Conservation (phyloP, 2,329 filamentous ascomycete species). For the Xylaria sp. region DNA sequence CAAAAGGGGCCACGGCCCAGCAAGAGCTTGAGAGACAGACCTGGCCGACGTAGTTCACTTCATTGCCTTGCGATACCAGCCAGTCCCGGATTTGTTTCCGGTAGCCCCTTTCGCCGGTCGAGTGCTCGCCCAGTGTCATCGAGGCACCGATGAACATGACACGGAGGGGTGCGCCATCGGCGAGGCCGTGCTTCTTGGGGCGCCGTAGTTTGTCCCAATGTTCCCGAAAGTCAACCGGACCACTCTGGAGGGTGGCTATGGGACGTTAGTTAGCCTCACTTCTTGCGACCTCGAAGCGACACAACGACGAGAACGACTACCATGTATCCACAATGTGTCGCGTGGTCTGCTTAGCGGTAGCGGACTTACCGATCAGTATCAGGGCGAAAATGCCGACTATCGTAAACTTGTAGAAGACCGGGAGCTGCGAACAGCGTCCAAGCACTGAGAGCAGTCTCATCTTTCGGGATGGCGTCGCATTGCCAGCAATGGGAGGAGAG, state of each 20-base stretch:
- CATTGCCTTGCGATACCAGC: slow-evolving; percentile 44
- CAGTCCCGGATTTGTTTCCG: slow-evolving; percentile 47
- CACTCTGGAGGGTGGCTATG: slow-evolving; percentile 40
- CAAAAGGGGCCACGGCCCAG: no score
- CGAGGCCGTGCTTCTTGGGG: slow-evolving; percentile 37
- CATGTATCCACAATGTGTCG: not conserved
- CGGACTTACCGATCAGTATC: slow-evolving; percentile 42
- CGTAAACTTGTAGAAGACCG: slow-evolving; percentile 44
- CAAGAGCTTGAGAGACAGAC: slow-evolving; percentile 26
- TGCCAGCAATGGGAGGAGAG: slow-evolving; percentile 21
- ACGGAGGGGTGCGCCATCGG: slow-evolving; percentile 45
- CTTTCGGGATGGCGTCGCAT: slow-evolving; percentile 30
- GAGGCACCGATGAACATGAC: slow-evolving; percentile 48
- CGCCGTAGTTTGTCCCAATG: slow-evolving; percentile 44
- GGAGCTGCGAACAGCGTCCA: slow-evolving; percentile 42
- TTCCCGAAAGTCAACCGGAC: slow-evolving; percentile 42
- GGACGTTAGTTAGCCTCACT: slow-evolving; percentile 16
- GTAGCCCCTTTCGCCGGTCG: slow-evolving; percentile 45
- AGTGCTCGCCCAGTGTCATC: slow-evolving; percentile 47
- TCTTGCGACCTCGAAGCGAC: not conserved
- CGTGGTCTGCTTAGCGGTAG: not conserved
- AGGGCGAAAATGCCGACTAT: slow-evolving; percentile 37
- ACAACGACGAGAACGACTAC: not conserved
- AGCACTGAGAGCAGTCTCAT: slow-evolving; percentile 40
- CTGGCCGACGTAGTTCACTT: slow-evolving; percentile 46